phyloP scores from a whole-genome alignment of 2,329 filamentous ascomycete genomes.

The Penicillium nordicum region DNA sequence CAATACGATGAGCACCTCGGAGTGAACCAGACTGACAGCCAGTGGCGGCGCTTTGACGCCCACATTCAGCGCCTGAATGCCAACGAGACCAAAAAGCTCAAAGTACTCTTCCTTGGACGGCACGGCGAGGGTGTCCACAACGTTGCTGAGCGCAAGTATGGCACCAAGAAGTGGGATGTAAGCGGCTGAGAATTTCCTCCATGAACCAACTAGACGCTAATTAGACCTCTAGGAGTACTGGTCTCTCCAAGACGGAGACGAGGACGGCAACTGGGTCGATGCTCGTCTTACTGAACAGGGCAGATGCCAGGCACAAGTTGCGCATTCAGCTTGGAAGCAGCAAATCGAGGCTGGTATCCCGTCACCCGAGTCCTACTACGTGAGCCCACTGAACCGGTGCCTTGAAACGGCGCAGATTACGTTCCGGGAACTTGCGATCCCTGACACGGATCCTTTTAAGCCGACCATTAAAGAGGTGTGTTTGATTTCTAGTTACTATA shows the following conservation, averaged over 20 bases:
- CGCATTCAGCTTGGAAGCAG: constrained; percentile 47
- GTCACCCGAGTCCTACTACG: constrained; percentile 54
- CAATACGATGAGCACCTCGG: constrained; percentile 32
- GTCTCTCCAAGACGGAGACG: constrained; percentile 57
- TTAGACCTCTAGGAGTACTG: constrained; percentile 50
- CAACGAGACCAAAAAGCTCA: constrained; percentile 44
- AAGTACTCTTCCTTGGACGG: constrained; percentile 57
- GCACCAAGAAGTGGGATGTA: constrained; percentile 59
- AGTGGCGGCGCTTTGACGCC: constrained; percentile 54
- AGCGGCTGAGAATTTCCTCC: constrained; percentile 12
- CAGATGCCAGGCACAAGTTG: constrained; percentile 48
- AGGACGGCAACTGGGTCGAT: constrained; percentile 55
- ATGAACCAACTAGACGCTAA: neutral
- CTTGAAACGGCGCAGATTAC: constrained; percentile 55
- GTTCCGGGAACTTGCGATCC: constrained; percentile 49
- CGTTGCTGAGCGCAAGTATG: constrained; percentile 57
- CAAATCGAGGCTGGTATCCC: constrained; percentile 51
- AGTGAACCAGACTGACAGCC: constrained; percentile 35
- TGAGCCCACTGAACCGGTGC: constrained; percentile 57
- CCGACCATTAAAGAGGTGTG: constrained; percentile 56
- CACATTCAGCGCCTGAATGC: constrained; percentile 50
- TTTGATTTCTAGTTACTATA: neutral
- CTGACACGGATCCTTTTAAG: constrained; percentile 46
- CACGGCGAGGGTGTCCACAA: constrained; percentile 63
- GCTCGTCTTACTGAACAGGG: constrained; percentile 55